Percentiles rank a stretch among this genome's conserved stretches.
phyloP scores from a whole-genome alignment of 305 asterid species.

The Withania somnifera region DNA sequence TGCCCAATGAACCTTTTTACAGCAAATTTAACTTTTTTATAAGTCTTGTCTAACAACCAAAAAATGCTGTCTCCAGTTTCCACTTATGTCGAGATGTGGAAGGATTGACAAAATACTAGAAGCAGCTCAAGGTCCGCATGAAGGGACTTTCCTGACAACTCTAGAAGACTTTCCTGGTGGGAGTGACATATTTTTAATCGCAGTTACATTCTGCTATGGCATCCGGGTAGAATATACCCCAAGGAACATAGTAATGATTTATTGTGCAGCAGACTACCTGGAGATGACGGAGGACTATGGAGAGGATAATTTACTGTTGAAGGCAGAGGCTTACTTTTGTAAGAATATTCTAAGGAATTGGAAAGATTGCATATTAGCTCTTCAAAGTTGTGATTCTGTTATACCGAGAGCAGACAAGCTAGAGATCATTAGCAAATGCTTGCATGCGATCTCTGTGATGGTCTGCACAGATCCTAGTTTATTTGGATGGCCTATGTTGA shows the following conservation, averaged over 20 bases:
- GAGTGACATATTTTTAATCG: slow-evolving; percentile 42
- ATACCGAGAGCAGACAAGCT: slow-evolving; percentile 63
- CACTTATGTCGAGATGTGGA: slow-evolving; percentile 82
- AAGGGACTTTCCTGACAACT: slow-evolving; percentile 17
- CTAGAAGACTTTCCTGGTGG: slow-evolving; percentile 84
- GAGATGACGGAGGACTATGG: slow-evolving; percentile 73
- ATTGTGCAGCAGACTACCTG: slow-evolving; percentile 85
- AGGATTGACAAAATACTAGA: slow-evolving; percentile 52
- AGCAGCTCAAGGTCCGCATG: slow-evolving; percentile 31
- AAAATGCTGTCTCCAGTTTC: slow-evolving; percentile 54
- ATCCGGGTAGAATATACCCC: slow-evolving; percentile 59
- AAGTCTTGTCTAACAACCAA: slow-evolving; percentile 10
- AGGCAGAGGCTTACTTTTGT: slow-evolving; percentile 56
- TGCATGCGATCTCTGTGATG: slow-evolving; percentile 63
- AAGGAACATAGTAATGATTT: slow-evolving; percentile 52
- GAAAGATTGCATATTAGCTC: slow-evolving; percentile 84
- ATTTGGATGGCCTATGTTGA: slow-evolving; percentile 97
- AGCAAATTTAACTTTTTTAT: not conserved
- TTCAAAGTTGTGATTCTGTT: slow-evolving; percentile 66
- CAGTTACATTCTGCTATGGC: slow-evolving; percentile 74
- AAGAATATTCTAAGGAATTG: slow-evolving; percentile 51
- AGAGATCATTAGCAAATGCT: slow-evolving; percentile 52
- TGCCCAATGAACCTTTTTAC: not conserved
- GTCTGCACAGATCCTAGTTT: slow-evolving; percentile 79
- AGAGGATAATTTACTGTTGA: slow-evolving; percentile 65